Conservation (phyloP, 331 rosid species). For the Quercus lobata region DNA sequence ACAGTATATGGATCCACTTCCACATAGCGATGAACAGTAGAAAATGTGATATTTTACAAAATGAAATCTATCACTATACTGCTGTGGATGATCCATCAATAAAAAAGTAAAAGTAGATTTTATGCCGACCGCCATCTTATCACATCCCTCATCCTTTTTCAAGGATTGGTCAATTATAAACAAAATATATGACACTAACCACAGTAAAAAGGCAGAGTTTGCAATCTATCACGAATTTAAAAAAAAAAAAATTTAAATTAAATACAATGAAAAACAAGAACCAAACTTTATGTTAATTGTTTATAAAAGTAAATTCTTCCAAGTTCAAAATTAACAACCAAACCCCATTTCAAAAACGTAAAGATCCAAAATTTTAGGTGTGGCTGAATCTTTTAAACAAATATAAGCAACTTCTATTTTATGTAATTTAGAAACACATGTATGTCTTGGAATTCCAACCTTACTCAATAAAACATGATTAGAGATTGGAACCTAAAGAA, state of each 20-base stretch:
- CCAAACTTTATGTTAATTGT: background rate
- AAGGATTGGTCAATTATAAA: too few species aligned
- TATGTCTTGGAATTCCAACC: background rate
- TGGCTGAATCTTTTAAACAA: background rate
- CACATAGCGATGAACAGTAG: background rate
- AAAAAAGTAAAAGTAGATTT: too few species aligned
- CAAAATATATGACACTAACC: too few species aligned
- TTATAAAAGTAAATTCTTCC: background rate
- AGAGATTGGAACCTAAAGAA: background rate
- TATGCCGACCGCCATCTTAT: too few species aligned
- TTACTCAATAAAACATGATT: background rate
- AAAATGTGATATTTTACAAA: background rate
- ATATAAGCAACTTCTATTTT: background rate
- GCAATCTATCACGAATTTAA: too few species aligned
- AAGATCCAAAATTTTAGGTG: constrained; percentile 1
- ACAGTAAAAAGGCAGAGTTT: too few species aligned
- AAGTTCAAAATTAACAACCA: background rate
- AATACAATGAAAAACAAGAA: background rate
- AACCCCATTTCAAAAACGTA: background rate
- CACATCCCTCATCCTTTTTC: too few species aligned
- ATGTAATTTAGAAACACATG: background rate
- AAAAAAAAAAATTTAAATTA: too few species aligned
- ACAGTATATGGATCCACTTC: background rate
- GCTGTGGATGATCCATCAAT: too few species aligned
- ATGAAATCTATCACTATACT: background rate